Conservation (phyloP, 768 basidiomycete genomes). For the Dacryopinax primogenitus region DNA sequence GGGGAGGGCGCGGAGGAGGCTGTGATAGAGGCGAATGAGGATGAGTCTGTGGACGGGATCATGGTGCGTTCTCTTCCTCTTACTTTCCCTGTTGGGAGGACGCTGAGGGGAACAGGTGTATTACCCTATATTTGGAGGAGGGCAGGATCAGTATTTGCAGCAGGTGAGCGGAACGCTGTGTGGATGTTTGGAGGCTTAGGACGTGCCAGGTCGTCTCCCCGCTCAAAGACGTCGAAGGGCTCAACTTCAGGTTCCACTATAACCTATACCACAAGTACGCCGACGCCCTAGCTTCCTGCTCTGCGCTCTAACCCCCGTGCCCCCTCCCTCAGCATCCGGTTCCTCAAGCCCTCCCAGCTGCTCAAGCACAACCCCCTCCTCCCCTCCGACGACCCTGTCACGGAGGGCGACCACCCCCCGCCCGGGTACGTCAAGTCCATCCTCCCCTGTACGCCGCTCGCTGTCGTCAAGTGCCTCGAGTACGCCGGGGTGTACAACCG, state of each 20-base stretch:
- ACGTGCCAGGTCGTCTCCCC: slow-evolving; percentile 69
- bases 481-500: slow-evolving; percentile 84
- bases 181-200: background rate
- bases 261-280: slow-evolving; percentile 88
- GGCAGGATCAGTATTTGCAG: slow-evolving; percentile 89
- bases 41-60: slow-evolving; percentile 73
- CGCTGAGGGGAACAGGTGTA: slow-evolving; percentile 48
- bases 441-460: slow-evolving; percentile 92
- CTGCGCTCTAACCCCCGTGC: background rate
- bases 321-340: slow-evolving; percentile 62
- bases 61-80: slow-evolving; percentile 50
- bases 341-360: slow-evolving; percentile 62
- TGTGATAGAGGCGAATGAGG: slow-evolving; percentile 89
- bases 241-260: slow-evolving; percentile 91
- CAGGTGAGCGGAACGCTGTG: slow-evolving; percentile 40
- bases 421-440: slow-evolving; percentile 87
- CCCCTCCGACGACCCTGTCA: slow-evolving; percentile 18
- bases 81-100: background rate
- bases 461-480: slow-evolving; percentile 91
- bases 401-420: slow-evolving; percentile 46
- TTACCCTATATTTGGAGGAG: slow-evolving; percentile 87
- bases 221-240: slow-evolving; percentile 92
- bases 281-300: background rate
- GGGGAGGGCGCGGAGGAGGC: slow-evolving; percentile 92
- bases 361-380: slow-evolving; percentile 22